These are phyloP conservation scores for Barbatosphaeria neglecta DNA, from an alignment of 495 filamentous ascomycete genomes.

Conservation along the genomic window DNA sequence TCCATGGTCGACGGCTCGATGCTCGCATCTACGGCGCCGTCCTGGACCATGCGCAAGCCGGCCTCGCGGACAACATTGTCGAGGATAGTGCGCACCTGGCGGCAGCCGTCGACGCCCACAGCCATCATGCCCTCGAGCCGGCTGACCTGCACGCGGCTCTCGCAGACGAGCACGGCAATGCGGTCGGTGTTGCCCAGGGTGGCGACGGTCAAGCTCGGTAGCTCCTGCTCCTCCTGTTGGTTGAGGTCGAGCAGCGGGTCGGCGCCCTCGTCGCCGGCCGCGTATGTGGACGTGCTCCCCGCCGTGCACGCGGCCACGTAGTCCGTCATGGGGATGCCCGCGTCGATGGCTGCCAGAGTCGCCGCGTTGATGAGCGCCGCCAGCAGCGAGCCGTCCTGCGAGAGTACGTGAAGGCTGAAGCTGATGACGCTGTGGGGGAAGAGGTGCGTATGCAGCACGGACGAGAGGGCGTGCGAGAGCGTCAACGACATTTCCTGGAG, in stretches of 20 bases:
- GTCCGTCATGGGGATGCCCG: constrained; percentile 87
- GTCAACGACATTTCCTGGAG: constrained; percentile 69
- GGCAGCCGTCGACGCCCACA: constrained; percentile 85
- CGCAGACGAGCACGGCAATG: constrained; percentile 70
- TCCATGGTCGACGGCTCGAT: constrained; percentile 31
- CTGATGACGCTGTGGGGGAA: constrained; percentile 81
- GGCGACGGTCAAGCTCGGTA: constrained; percentile 78
- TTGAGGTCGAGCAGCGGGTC: constrained; percentile 89
- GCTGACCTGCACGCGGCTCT: constrained; percentile 65
- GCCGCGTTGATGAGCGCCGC: constrained; percentile 84
- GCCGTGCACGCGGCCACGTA: constrained; percentile 82
- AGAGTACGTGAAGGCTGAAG: constrained; percentile 77
- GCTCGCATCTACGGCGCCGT: constrained; percentile 37
- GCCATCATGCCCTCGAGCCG: constrained; percentile 84
- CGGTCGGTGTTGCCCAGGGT: constrained; percentile 62
- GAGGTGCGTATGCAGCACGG: constrained; percentile 68
- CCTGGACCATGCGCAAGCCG: constrained; percentile 52
- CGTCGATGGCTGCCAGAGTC: constrained; percentile 86
- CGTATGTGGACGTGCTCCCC: constrained; percentile 59
- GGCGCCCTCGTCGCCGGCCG: constrained; percentile 51
- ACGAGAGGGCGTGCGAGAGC: constrained; percentile 59
- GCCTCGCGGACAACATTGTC: constrained; percentile 57
- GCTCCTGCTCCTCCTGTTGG: constrained; percentile 72
- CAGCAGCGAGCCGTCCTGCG: constrained; percentile 80
- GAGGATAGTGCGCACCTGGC: constrained; percentile 66